phyloP scores from a whole-genome alignment of 2,329 filamentous ascomycete genomes.

The Aspergillus pseudotamarii region DNA sequence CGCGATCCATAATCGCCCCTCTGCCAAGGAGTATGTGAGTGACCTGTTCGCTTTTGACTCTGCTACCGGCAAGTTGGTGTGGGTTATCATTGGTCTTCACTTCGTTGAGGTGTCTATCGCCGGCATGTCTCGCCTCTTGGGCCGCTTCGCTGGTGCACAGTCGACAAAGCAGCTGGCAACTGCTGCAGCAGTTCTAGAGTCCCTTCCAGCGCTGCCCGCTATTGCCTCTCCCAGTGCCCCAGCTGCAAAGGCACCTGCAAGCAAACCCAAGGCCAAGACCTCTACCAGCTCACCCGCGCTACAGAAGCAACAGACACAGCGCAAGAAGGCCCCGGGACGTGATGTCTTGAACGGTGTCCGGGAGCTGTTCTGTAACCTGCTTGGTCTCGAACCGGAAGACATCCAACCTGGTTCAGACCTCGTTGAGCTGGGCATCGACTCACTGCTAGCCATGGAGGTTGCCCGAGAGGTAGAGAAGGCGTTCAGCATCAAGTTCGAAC shows the following conservation, averaged over 20 bases:
- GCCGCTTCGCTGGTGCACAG: neutral
- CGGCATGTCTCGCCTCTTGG: conserved; percentile 21
- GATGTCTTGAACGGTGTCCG: neutral
- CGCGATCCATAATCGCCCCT: conserved; percentile 20
- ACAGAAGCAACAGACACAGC: no score
- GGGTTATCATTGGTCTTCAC: conserved; percentile 35
- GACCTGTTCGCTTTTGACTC: conserved; percentile 39
- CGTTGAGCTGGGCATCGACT: conserved; percentile 33
- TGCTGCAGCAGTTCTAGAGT: neutral
- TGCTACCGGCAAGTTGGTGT: conserved; percentile 21
- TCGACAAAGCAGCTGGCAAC: neutral
- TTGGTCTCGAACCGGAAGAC: conserved; percentile 43
- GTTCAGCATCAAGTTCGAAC: neutral
- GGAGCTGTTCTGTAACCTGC: conserved; percentile 17
- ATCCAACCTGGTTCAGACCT: conserved; percentile 41
- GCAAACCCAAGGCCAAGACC: neutral
- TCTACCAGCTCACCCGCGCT: neutral
- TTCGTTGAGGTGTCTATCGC: conserved; percentile 27
- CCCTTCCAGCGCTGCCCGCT: neutral
- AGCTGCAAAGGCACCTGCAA: neutral
- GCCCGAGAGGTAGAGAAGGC: conserved; percentile 9
- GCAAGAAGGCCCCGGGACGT: neutral
- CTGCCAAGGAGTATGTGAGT: conserved; percentile 21
- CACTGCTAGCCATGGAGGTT: conserved; percentile 17
- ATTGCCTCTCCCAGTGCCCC: neutral